phyloP scores from a whole-genome alignment of 345 rosid species.

The Arabidopsis arenosa region DNA sequence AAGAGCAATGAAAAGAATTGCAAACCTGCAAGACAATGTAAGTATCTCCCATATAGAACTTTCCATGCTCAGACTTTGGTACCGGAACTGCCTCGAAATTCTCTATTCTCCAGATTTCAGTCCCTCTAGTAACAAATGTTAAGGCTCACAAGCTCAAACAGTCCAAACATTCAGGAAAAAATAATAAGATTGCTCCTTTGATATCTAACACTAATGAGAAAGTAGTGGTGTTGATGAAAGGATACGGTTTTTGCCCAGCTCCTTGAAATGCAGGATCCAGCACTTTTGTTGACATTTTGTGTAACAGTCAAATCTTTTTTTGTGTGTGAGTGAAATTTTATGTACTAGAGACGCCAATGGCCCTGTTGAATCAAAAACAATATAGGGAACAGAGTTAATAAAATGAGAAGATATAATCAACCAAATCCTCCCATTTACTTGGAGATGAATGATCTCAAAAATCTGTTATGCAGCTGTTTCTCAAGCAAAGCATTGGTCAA shows the following conservation, averaged over 20 bases:
- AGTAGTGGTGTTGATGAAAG: conserved; percentile 38
- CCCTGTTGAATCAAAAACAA: conserved; percentile 16
- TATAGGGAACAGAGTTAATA: background rate
- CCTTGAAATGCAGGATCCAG: conserved; percentile 98
- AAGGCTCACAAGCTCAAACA: conserved; percentile 50
- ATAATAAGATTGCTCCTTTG: background rate
- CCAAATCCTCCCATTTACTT: background rate
- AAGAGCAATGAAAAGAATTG: background rate
- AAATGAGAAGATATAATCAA: background rate
- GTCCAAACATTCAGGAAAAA: conserved; percentile 23
- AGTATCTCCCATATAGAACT: conserved; percentile 92
- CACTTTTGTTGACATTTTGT: conserved; percentile 75
- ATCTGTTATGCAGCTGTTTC: background rate
- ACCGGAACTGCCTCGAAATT: conserved; percentile 85
- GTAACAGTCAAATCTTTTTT: background rate
- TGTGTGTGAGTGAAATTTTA: background rate
- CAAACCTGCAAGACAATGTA: conserved; percentile 93
- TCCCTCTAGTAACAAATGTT: conserved; percentile 72
- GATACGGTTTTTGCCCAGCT: conserved; percentile 95
- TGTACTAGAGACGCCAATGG: conserved; percentile 8
- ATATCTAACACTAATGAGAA: background rate
- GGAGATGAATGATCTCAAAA: conserved; percentile 1
- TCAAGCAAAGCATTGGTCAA: background rate
- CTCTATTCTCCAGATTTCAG: conserved; percentile 98
- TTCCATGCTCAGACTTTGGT: conserved; percentile 90